phyloP scores from a whole-genome alignment of 352 stramenopile species.

The Phytophthora meadii region DNA sequence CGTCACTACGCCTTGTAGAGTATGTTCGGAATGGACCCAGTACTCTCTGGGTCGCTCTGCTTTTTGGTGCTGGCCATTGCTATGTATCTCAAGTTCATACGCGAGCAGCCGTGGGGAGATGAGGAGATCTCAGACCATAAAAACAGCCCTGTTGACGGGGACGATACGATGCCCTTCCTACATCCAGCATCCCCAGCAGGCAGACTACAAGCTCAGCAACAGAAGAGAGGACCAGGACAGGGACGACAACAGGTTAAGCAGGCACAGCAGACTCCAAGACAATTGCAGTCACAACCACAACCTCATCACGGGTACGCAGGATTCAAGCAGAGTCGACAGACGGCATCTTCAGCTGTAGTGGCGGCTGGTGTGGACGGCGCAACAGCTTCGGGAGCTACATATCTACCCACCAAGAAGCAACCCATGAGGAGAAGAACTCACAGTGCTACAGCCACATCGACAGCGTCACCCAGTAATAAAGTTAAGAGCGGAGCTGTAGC shows the following conservation, averaged over 20 bases:
- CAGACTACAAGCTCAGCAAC: conserved; percentile 48
- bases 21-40: conserved; percentile 72
- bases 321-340: conserved; percentile 49
- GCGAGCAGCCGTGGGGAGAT: conserved; percentile 69
- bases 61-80: conserved; percentile 87
- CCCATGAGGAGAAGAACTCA: conserved; percentile 81
- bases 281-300: conserved; percentile 50
- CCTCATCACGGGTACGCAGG: conserved; percentile 51
- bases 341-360: conserved; percentile 20
- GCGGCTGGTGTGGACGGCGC: conserved; percentile 16
- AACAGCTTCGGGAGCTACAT: conserved; percentile 32
- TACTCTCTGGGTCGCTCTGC: conserved; percentile 88
- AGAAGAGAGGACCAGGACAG: conserved; percentile 43
- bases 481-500: conserved; percentile 35
- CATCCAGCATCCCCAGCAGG: conserved; percentile 59
- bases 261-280: conserved; percentile 45
- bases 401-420: conserved; percentile 72
- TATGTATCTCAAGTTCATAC: conserved; percentile 91
- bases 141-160: conserved; percentile 65
- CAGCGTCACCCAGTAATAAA: conserved; percentile 25
- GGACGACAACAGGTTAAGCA: conserved; percentile 50
- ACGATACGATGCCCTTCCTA: conserved; percentile 77
- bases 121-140: conserved; percentile 66
- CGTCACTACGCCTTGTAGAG: background rate
- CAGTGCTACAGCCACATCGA: conserved; percentile 52